These are phyloP conservation scores for Pleurotus ostreatus DNA, from an alignment of 768 basidiomycete species.

Conservation along the genomic window DNA sequence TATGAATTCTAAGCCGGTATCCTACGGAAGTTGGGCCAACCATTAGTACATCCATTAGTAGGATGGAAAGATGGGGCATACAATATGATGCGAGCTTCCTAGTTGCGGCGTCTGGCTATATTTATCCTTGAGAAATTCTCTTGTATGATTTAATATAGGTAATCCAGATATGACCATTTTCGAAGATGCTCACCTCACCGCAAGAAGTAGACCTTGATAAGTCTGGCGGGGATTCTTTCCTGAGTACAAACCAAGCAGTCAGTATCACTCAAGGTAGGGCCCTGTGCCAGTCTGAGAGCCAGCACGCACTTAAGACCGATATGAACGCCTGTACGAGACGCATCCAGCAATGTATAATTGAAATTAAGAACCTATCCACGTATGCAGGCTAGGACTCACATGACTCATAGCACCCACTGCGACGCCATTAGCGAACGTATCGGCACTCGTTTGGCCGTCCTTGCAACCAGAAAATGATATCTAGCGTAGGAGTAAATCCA, in stretches of 20 bases:
- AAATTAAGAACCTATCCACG: too few relatives aligned
- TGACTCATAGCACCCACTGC: constrained; percentile 81
- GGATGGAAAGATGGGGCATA: too few relatives aligned
- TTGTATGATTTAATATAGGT: too few relatives aligned
- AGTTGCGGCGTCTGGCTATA: constrained; percentile 73
- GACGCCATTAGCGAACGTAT: constrained; percentile 57
- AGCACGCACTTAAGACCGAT: neutral
- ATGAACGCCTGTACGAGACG: neutral
- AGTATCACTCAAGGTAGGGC: too few relatives aligned
- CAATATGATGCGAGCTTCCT: constrained; percentile 69
- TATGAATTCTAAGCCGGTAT: constrained; percentile 1
- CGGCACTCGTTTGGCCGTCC: constrained; percentile 71
- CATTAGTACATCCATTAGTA: neutral
- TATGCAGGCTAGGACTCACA: too few relatives aligned
- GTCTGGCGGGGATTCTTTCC: constrained; percentile 53
- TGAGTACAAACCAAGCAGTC: constrained; percentile 10
- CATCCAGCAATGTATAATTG: too few relatives aligned
- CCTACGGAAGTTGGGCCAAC: too few relatives aligned
- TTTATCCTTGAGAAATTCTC: constrained; percentile 49
- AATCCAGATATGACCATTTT: too few relatives aligned
- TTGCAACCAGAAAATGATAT: constrained; percentile 75
- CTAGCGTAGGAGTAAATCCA: constrained; percentile 23
- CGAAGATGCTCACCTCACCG: constrained; percentile 41
- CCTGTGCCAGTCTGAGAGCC: too few relatives aligned
- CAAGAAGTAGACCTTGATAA: constrained; percentile 58